Conservation (phyloP, 768 basidiomycete genomes). For the Hydnum rufescens region DNA sequence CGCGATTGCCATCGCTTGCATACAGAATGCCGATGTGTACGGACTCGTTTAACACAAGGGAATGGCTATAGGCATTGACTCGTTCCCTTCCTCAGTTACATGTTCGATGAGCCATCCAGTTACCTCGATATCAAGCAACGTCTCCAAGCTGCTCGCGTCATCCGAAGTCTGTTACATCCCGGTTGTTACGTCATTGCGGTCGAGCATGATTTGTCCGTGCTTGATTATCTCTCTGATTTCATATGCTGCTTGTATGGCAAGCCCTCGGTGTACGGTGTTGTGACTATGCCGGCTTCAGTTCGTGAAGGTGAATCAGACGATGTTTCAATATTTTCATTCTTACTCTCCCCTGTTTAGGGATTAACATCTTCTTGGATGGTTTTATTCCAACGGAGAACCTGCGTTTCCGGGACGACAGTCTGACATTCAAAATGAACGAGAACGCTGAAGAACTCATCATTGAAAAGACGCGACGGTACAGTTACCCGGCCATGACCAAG, state of each 20-base stretch:
- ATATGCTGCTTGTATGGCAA: slow-evolving; percentile 96
- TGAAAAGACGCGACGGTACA: slow-evolving; percentile 76
- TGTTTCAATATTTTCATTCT: slow-evolving; percentile 1
- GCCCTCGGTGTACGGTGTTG: slow-evolving; percentile 93
- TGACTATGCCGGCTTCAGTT: slow-evolving; percentile 96
- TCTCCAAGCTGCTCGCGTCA: slow-evolving; percentile 84
- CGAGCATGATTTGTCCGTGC: slow-evolving; percentile 95
- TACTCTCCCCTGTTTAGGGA: slow-evolving; percentile 32
- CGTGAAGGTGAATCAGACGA: slow-evolving; percentile 51
- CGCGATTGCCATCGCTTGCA: slow-evolving; percentile 93
- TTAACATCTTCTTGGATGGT: slow-evolving; percentile 98
- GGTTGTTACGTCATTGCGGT: slow-evolving; percentile 91
- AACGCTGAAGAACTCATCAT: slow-evolving; percentile 76
- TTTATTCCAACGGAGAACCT: slow-evolving; percentile 98
- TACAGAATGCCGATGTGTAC: slow-evolving; percentile 88
- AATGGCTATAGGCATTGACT: background rate
- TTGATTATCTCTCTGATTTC: slow-evolving; percentile 97
- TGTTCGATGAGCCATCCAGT: slow-evolving; percentile 98
- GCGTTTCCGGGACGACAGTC: slow-evolving; percentile 88
- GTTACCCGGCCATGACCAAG: slow-evolving; percentile 92
- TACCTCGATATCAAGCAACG: slow-evolving; percentile 96
- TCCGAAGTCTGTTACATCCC: slow-evolving; percentile 64
- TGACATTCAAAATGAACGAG: slow-evolving; percentile 96
- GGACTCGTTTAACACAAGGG: slow-evolving; percentile 15
- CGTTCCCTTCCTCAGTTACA: slow-evolving; percentile 38